Base-by-base conservation (phyloP, 768 basidiomycete genomes). In the Hygrophoropsis aurantiaca region DNA sequence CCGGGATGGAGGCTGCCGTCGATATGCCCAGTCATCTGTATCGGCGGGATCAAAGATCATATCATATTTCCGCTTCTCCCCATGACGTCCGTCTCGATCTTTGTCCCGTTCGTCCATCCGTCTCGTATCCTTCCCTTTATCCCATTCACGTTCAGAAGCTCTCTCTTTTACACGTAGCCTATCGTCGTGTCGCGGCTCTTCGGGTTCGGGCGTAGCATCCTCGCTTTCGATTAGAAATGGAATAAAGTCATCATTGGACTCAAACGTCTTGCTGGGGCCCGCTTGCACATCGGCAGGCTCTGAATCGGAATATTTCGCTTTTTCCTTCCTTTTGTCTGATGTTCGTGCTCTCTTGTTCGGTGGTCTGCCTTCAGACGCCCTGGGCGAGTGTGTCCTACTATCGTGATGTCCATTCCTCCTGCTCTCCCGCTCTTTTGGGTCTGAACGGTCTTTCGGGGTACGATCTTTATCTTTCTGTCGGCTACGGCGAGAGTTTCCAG, bases 1-100 rank as follows among this genome's bases (percentile, higher is more conserved):
- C 45, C 79, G 78, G 19, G 74, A 73, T 15, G 78, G 68, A 8
- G 77, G 77, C 39, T 79, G 77, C n/a, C 70, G 52, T 75, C 76
- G 16, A 70, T 50, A 19, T 15, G 26, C 39, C 23, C 51, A 50
- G 16, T 52, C 77, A 50, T 82, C 81, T 13, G 6, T 30, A 13
- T 30, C 27, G 46, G 72, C 65, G 32, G 65, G 64, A 55, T 79
- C 78, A 42, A 73, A 61, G 11, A 53, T 47, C 53, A 72, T 63
- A 38, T 74, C 80, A 40, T 69, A 64, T 51, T 73, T 77, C 25
- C 84, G 69, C 58, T 79, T 85, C 49, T 52, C 45, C 52, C 65
- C 40, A 27, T 52, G 42, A 25, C 35, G 24, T 16, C 20, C 27
- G 11, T 45, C 65, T n/a, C 54, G 51, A n/a, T 54, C 50, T 20